Conservation (phyloP, 371 early-diverging fungal species). For the Vairimorpha apis region DNA sequence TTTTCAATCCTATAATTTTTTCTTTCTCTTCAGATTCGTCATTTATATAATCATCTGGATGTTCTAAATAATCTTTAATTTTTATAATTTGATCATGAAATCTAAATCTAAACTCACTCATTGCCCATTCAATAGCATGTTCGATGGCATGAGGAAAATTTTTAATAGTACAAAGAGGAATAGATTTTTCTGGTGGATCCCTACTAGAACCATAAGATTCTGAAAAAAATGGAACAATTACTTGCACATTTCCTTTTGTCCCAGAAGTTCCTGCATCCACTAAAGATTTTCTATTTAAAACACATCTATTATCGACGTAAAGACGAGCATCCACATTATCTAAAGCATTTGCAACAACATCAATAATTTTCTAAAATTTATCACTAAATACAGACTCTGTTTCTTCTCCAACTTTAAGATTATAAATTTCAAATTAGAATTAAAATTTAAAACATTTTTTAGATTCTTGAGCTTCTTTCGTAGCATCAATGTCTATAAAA, state of each 20-base stretch:
- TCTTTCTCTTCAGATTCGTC: slow-evolving; percentile 4
- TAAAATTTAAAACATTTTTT: not conserved
- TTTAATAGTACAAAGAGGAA: slow-evolving; percentile 97
- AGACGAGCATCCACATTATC: slow-evolving; percentile 96
- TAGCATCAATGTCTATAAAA: not conserved
- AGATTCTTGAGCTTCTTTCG: not conserved
- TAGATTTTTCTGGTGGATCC: slow-evolving; percentile 95
- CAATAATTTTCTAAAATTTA: slow-evolving; percentile 75
- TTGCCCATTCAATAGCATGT: slow-evolving; percentile 97
- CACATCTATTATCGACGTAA: slow-evolving; percentile 94
- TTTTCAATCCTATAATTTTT: slow-evolving; percentile 64
- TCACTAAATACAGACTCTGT: slow-evolving; percentile 90
- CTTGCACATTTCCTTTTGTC: slow-evolving; percentile 97
- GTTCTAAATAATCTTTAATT: slow-evolving; percentile 23
- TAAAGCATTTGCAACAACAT: slow-evolving; percentile 91
- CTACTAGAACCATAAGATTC: slow-evolving; percentile 95
- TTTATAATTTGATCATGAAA: slow-evolving; percentile 67
- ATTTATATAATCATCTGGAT: slow-evolving; percentile 2
- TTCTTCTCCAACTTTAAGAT: slow-evolving; percentile 87
- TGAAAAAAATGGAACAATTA: slow-evolving; percentile 67
- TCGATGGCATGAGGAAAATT: slow-evolving; percentile 97
- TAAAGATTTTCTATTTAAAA: slow-evolving; percentile 83
- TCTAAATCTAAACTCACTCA: slow-evolving; percentile 86
- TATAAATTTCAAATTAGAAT: slow-evolving; percentile 70
- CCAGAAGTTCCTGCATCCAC: slow-evolving; percentile 97